Evolutionary conservation across 192 early-diverging fungal genomes (phyloP), one percentile per base, ranked within the genome.

Genomic region (Dissophora globulifera): DNA sequence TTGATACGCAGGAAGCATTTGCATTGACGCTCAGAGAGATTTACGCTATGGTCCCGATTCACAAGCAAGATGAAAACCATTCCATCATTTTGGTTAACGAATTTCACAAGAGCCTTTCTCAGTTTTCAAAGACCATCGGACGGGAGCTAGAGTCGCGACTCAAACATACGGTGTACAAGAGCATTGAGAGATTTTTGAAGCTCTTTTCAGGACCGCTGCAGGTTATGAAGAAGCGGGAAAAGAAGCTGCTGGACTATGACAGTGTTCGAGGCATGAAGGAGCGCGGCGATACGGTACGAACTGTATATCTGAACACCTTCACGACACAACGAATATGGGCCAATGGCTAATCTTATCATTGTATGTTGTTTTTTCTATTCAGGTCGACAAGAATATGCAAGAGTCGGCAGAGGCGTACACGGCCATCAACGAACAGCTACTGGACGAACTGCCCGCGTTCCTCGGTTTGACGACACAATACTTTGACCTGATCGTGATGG

Each of bases 231-330:
- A 94, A 93, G 57, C 78, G 93, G 17, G 84, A 88, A 3, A 81
- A 84, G 43, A 94, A 94, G 58, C 55, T 87, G 31, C 57, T 94
- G 29, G 93, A 94, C 58, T 87, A 88, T 76, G 91, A 93, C 50
- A 72, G 89, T 23, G 90, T 81, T 2, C 80, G 78, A 49, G 79
- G 83, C 29, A 86, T 93, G 51, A 81, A 83, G 48, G 75, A 72
- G 9, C 85, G 85, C 49, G 88, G 88, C 0, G 89, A 89, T 59
- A 66, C 79, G 60, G 86, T 88, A 74, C 26, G 56, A n/a, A n/a
- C n/a, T n/a, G n/a, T n/a, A n/a, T n/a, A n/a, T n/a, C n/a, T n/a
- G n/a, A n/a, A n/a, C n/a, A n/a, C n/a, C n/a, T n/a, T n/a, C n/a
- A n/a, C n/a, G n/a, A n/a, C n/a, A n/a, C n/a, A n/a, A 26, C n/a